phyloP scores from a whole-genome alignment of 257 asterid genomes.

The Primulina eburnea region DNA sequence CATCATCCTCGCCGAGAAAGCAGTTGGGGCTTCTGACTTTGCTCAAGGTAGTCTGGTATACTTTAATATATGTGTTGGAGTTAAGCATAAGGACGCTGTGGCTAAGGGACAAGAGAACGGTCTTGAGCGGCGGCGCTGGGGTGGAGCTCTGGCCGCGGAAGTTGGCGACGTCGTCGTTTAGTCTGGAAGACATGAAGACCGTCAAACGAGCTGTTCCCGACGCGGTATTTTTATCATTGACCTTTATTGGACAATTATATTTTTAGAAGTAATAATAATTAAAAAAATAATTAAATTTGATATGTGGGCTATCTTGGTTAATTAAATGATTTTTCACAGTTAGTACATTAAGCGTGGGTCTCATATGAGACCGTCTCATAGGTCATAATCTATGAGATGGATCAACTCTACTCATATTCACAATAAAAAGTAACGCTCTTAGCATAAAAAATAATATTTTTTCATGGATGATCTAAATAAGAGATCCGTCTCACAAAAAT shows the following conservation, averaged over 20 bases:
- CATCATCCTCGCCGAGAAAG: constrained; percentile 23
- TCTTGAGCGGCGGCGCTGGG: constrained; percentile 47
- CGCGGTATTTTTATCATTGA: constrained; percentile 36
- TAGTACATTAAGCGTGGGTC: too few species aligned
- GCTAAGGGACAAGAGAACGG: constrained; percentile 36
- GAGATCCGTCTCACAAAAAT: too few species aligned
- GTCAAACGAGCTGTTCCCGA: constrained; percentile 38
- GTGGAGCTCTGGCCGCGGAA: constrained; percentile 58
- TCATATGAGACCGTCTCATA: too few species aligned
- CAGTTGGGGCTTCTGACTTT: constrained; percentile 23
- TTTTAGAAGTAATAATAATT: too few species aligned
- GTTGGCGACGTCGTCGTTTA: constrained; percentile 48
- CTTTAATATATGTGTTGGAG: constrained; percentile 33
- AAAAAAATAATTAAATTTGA: too few species aligned
- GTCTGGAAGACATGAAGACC: constrained; percentile 45
- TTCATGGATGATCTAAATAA: too few species aligned
- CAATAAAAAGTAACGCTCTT: too few species aligned
- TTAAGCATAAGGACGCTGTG: constrained; percentile 32
- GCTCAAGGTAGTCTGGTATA: constrained; percentile 36
- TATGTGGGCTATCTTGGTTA: too few species aligned
- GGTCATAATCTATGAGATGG: too few species aligned
- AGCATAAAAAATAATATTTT: too few species aligned
- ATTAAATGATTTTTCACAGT: too few species aligned
- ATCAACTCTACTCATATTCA: too few species aligned
- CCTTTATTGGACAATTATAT: neutral